Conservation (phyloP, 2,329 filamentous ascomycete species). For the Monosporascus sp. region DNA sequence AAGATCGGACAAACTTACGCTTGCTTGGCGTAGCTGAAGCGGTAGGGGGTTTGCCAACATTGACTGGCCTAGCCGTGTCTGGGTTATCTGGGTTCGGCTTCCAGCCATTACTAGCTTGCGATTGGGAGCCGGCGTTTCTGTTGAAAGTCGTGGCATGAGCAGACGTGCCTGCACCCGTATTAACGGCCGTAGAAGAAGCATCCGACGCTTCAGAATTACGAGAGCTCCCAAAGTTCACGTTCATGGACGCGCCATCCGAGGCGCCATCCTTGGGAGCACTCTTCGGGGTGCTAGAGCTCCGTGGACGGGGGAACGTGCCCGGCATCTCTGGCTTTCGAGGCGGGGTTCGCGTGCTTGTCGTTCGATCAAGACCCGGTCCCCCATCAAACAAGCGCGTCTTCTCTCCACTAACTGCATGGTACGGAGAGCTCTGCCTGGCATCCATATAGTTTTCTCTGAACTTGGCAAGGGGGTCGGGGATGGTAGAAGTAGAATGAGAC, state of each 20-base stretch:
- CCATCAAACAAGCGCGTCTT: conserved; percentile 55
- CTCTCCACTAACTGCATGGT: conserved; percentile 52
- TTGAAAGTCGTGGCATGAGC: conserved; percentile 6
- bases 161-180: conserved; percentile 5
- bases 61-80: conserved; percentile 12
- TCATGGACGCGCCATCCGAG: conserved; percentile 9
- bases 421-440: conserved; percentile 53
- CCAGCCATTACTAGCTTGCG: conserved; percentile 16
- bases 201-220: conserved; percentile 24
- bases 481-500: conserved; percentile 12
- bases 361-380: conserved; percentile 34
- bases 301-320: conserved; percentile 20
- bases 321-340: conserved; percentile 21
- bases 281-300: conserved; percentile 23
- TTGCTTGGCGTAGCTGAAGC: conserved; percentile 9
- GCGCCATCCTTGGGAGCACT: conserved; percentile 9
- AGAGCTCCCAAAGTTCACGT: conserved; percentile 11
- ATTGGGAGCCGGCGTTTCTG: conserved; percentile 6
- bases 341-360: conserved; percentile 40
- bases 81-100: conserved; percentile 12
- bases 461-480: conserved; percentile 43
- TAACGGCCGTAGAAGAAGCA: conserved; percentile 12
- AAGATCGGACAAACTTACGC: conserved; percentile 12
- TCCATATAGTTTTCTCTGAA: conserved; percentile 43
- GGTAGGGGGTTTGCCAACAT: conserved; percentile 6